Percentiles rank a stretch among this genome's conserved stretches.
These are phyloP conservation scores for Leccinum laetum DNA, from an alignment of 1,284 basidiomycete genomes.

Conservation along the genomic window DNA sequence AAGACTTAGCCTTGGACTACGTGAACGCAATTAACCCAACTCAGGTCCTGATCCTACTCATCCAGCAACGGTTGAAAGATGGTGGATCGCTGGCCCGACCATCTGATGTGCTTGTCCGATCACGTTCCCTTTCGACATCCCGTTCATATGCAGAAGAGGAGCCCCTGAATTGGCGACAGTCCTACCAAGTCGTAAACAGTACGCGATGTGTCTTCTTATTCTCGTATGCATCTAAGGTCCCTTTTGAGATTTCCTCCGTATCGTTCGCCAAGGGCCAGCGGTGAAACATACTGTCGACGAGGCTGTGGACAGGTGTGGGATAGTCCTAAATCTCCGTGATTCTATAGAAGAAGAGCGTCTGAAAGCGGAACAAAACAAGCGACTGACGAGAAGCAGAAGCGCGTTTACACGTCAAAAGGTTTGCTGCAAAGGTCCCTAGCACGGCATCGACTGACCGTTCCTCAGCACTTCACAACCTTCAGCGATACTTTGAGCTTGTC, in stretches of 20 bases:
- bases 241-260: constrained; percentile 78
- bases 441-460: constrained; percentile 1
- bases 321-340: constrained; percentile 86
- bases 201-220: constrained; percentile 26
- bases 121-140: constrained; percentile 44
- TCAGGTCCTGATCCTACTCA: constrained; percentile 83
- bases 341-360: constrained; percentile 84
- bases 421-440: constrained; percentile 12
- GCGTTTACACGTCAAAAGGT: constrained; percentile 72
- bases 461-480: constrained; percentile 76
- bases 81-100: constrained; percentile 39
- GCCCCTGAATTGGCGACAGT: constrained; percentile 49
- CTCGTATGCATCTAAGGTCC: constrained; percentile 6
- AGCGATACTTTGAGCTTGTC: constrained; percentile 90
- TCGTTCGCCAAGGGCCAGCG: constrained; percentile 87
- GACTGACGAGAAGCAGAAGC: constrained; percentile 70
- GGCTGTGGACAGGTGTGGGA: constrained; percentile 86
- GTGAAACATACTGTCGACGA: constrained; percentile 92
- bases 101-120: constrained; percentile 33
- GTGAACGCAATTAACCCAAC: constrained; percentile 9
- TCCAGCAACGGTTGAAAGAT: constrained; percentile 81
- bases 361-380: constrained; percentile 80
- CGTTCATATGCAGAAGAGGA: constrained; percentile 31
- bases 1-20: constrained; percentile 24
- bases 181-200: constrained; percentile 84